Conservation (phyloP, 306 rosid genomes). For the Hippophae rhamnoides region DNA sequence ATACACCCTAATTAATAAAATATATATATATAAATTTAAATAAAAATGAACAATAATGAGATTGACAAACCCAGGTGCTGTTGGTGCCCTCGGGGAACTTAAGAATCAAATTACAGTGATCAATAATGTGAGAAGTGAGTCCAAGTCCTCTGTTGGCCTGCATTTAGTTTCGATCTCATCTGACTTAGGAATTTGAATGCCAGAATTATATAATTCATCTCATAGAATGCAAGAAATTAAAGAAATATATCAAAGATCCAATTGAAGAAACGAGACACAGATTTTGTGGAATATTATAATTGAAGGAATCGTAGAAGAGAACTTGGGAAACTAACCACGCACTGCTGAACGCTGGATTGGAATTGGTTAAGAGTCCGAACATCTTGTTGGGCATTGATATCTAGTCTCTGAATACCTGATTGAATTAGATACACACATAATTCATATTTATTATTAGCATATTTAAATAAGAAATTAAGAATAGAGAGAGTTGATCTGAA, state of each 20-base stretch:
- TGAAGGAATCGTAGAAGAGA: neutral
- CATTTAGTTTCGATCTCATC: slow-evolving; percentile 20
- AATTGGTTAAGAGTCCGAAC: slow-evolving; percentile 44
- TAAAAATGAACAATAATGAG: neutral
- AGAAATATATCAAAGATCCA: neutral
- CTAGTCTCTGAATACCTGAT: slow-evolving; percentile 40
- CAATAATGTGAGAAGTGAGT: slow-evolving; percentile 71
- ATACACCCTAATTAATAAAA: neutral
- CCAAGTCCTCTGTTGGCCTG: slow-evolving; percentile 96
- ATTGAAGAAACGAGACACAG: neutral
- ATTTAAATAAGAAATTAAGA: neutral
- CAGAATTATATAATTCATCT: neutral
- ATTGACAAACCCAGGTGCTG: slow-evolving; percentile 81
- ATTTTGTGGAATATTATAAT: neutral
- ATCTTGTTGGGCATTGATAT: slow-evolving; percentile 32
- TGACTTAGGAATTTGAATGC: neutral
- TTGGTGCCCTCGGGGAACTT: slow-evolving; percentile 84
- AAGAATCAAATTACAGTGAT: slow-evolving; percentile 72
- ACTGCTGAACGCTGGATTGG: slow-evolving; percentile 70
- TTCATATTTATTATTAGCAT: neutral
- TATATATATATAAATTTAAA: neutral
- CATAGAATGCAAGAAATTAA: neutral
- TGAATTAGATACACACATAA: neutral
- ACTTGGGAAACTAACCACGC: slow-evolving; percentile 51
- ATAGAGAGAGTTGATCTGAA: too few relatives aligned